Evolutionary conservation across 352 stramenopile species (phyloP).

Genomic region (Phytopythium litorale): DNA sequence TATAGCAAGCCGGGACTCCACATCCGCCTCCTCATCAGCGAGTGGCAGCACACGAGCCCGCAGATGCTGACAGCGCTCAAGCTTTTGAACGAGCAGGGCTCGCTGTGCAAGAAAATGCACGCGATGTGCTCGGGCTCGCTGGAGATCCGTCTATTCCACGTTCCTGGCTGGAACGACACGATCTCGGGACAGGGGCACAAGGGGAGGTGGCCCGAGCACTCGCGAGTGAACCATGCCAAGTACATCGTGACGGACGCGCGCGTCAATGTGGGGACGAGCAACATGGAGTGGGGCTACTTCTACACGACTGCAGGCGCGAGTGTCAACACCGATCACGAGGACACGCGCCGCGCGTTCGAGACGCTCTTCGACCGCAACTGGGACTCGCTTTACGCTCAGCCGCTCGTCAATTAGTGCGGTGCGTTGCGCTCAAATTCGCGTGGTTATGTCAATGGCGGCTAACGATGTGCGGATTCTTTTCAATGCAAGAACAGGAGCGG

Average conservation of each 20-base stretch:
- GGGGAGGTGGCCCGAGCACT: slow-evolving; percentile 54
- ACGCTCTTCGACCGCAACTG: slow-evolving; percentile 73
- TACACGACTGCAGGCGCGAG: slow-evolving; percentile 78
- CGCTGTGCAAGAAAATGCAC: slow-evolving; percentile 34
- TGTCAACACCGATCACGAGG: slow-evolving; percentile 71
- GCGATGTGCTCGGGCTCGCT: slow-evolving; percentile 43
- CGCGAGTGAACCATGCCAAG: slow-evolving; percentile 84
- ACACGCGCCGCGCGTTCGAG: slow-evolving; percentile 48
- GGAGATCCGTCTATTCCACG: slow-evolving; percentile 68
- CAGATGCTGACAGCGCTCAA: slow-evolving; percentile 53
- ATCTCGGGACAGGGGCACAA: slow-evolving; percentile 21
- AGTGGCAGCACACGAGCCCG: slow-evolving; percentile 65
- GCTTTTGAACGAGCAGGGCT: slow-evolving; percentile 41
- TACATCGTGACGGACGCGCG: slow-evolving; percentile 78
- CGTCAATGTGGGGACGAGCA: slow-evolving; percentile 84
- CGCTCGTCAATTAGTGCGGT: slow-evolving; percentile 17
- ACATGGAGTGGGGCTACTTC: slow-evolving; percentile 88
- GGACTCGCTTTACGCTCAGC: slow-evolving; percentile 57
- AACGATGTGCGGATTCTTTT: not conserved
- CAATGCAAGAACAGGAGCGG: not conserved
- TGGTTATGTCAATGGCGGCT: not conserved
- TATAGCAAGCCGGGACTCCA: slow-evolving; percentile 50
- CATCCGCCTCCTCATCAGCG: slow-evolving; percentile 65
- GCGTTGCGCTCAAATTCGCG: not conserved
- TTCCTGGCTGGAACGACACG: slow-evolving; percentile 77